Evolutionary conservation across 306 rosid species (phyloP).

Genomic region (Ziziphus jujuba): DNA sequence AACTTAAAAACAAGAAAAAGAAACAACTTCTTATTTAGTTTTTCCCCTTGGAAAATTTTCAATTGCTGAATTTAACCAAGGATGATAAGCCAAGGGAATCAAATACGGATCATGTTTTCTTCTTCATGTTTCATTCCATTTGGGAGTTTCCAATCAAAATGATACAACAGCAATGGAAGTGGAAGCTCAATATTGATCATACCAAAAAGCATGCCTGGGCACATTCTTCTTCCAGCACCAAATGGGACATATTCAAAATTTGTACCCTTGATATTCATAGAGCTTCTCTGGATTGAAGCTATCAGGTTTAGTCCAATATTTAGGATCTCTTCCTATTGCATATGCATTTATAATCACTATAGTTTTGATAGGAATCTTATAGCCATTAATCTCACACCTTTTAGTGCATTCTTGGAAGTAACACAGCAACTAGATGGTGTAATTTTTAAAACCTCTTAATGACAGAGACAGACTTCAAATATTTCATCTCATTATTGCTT

Average conservation of each 20-base stretch:
- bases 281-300: constrained; percentile 17
- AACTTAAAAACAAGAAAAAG: too few species aligned
- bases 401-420: constrained; percentile 13
- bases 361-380: constrained; percentile 11
- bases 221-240: constrained; percentile 19
- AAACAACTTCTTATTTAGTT: too few species aligned
- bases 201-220: constrained; percentile 1
- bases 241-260: constrained; percentile 10
- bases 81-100: constrained; percentile 8
- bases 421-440: background rate
- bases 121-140: constrained; percentile 9
- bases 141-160: constrained; percentile 27
- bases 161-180: constrained; percentile 15
- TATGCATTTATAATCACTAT: constrained; percentile 13
- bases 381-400: constrained; percentile 15
- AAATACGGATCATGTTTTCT: constrained; percentile 1
- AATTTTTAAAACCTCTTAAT: constrained; percentile 14
- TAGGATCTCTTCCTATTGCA: constrained; percentile 22
- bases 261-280: background rate
- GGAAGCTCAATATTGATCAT: constrained; percentile 16
- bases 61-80: background rate
- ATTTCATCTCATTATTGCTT: constrained; percentile 12
- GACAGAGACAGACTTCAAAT: constrained; percentile 6
- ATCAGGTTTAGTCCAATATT: constrained; percentile 8
- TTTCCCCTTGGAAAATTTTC: background rate